Evolutionary conservation across 805 yeast genomes (phyloP).

Genomic region (Torulaspora delbrueckii): DNA sequence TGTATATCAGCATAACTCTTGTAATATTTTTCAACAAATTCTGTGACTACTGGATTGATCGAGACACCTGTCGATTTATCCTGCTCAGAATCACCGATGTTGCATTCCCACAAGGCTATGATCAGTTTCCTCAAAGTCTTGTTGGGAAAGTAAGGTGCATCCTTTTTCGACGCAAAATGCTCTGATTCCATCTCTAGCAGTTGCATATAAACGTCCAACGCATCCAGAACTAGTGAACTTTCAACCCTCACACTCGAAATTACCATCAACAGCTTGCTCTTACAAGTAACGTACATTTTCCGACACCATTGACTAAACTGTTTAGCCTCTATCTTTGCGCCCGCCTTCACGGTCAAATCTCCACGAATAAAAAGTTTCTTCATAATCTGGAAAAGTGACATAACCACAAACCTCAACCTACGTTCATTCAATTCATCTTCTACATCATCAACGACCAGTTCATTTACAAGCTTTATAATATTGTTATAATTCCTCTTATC

Average conservation of each 20-base stretch:
- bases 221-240: conserved; percentile 48
- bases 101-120: conserved; percentile 35
- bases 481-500: conserved; percentile 33
- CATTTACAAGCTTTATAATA: conserved; percentile 30
- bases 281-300: conserved; percentile 52
- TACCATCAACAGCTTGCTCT: conserved; percentile 40
- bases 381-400: conserved; percentile 32
- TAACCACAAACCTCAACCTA: conserved; percentile 27
- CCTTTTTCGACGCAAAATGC: conserved; percentile 45
- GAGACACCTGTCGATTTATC: conserved; percentile 44
- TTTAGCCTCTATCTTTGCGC: conserved; percentile 11
- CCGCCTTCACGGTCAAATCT: conserved; percentile 25
- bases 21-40: conserved; percentile 55
- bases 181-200: conserved; percentile 52
- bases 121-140: conserved; percentile 44
- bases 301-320: conserved; percentile 59
- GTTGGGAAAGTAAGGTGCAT: conserved; percentile 62
- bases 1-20: conserved; percentile 69
- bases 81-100: conserved; percentile 37
- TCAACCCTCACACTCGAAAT: conserved; percentile 39
- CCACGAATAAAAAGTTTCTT: conserved; percentile 32
- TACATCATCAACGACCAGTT: conserved; percentile 12
- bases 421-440: conserved; percentile 21
- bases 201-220: conserved; percentile 51
- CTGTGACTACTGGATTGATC: conserved; percentile 46